Percentiles rank a stretch among this genome's conserved stretches.
These are phyloP conservation scores for Uncinocarpus reesii DNA, from an alignment of 2,329 filamentous ascomycete genomes.

Conservation along the genomic window DNA sequence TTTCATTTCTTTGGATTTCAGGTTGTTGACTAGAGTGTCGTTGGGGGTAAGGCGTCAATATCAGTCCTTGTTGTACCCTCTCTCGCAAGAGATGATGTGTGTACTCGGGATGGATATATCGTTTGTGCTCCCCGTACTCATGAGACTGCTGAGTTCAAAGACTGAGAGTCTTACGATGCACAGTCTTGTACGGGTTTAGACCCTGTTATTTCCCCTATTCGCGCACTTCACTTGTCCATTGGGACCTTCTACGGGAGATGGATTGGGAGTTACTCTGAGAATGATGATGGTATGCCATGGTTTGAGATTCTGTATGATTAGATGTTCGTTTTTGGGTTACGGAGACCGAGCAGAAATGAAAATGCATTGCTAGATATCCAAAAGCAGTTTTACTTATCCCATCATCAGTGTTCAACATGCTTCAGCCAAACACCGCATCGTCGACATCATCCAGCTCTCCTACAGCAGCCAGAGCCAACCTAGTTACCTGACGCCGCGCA, in stretches of 20 bases:
- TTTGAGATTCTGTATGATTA: neutral
- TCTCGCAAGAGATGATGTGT: conserved; percentile 8
- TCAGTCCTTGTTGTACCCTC: neutral
- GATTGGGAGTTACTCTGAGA: neutral
- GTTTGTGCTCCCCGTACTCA: conserved; percentile 1
- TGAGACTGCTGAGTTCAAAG: neutral
- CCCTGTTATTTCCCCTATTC: neutral
- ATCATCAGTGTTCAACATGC: neutral
- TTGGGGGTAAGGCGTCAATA: neutral
- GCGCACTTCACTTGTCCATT: neutral
- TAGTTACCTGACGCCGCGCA: no score
- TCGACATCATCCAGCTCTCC: no score
- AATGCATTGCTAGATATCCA: neutral
- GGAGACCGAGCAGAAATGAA: conserved; percentile 1
- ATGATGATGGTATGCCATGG: neutral
- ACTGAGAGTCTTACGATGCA: conserved; percentile 4
- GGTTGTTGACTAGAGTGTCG: neutral
- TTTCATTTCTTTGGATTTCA: neutral
- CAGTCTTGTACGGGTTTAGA: conserved; percentile 4
- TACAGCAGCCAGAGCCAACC: no score
- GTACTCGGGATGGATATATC: conserved; percentile 1
- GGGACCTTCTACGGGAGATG: neutral
- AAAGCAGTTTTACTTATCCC: neutral
- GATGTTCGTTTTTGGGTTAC: neutral
- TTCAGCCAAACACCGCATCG: no score